Evolutionary conservation across 768 basidiomycete genomes (phyloP), one percentile per base, ranked within the genome.

Genomic region (Lyophyllum shimeji): DNA sequence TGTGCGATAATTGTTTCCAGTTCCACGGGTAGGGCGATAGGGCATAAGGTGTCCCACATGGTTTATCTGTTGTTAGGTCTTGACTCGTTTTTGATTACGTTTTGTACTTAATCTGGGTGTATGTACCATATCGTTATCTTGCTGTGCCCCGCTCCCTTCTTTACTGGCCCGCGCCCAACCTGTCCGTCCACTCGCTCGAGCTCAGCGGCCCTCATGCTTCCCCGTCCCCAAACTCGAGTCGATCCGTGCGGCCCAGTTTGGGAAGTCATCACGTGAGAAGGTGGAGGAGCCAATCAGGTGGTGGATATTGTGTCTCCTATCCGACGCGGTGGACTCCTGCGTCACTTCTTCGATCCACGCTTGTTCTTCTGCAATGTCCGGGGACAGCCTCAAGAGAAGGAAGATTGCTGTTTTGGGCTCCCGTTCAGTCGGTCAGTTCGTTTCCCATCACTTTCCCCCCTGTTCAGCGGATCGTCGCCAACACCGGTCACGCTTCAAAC

Each of bases 351-450:
- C 46, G 50, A 50, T 44, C 42, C 42, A 47, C 42, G 48, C 43
- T 46, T 55, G 31, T 55, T 48, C 37, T 34, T 56, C 50, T 54
- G 17, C 45, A 59, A 70, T 67, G 66, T 59, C 66, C 42, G 64
- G 60, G 43, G 60, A 72, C 34, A 66, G 65, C 55, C 72, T 90
- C 71, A 89, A 83, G 77, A 89, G 89, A 77, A 81, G 92, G 69
- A 95, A 91, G 78, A 93, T 95, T 60, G 93, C 90, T 43, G 89
- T 94, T 50, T 79, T 95, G 43, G 93, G 93, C 60, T 89, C 92
- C 55, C 87, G 93, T 65, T 90, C 90, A 64, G 93, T 95, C 70
- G 93, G 93, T 94, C 62, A 69, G 87, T 73, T 50, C 49, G 50
- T 52, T 37, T 15, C n/a, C n/a, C n/a, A n/a, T n/a, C n/a, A n/a